Evolutionary conservation across 2,329 filamentous ascomycete genomes (phyloP).

Genomic region (Clarireedia homoeocarpa): DNA sequence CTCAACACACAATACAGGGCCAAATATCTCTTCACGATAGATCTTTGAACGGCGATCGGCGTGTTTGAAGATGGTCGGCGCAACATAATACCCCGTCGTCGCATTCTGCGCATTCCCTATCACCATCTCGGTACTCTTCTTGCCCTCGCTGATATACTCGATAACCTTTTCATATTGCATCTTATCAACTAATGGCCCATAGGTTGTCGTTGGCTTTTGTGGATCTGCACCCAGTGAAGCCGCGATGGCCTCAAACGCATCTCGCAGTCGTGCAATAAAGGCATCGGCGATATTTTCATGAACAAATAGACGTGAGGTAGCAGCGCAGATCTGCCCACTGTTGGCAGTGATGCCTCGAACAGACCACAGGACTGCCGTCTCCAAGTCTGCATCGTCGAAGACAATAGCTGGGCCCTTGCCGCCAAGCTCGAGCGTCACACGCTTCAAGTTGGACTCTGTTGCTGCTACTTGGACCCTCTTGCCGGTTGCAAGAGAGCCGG

Average conservation of each 20-base stretch:
- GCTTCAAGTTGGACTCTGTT: slow-evolving; percentile 33
- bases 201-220: slow-evolving; percentile 30
- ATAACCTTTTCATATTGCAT: slow-evolving; percentile 51
- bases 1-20: not conserved
- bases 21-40: not conserved
- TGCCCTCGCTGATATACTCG: slow-evolving; percentile 42
- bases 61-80: not conserved
- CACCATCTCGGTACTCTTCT: not conserved
- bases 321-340: slow-evolving; percentile 42
- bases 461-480: slow-evolving; percentile 38
- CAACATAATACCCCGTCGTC: not conserved
- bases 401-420: slow-evolving; percentile 48
- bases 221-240: slow-evolving; percentile 33
- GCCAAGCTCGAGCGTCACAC: slow-evolving; percentile 33
- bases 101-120: not conserved
- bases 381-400: slow-evolving; percentile 43
- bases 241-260: slow-evolving; percentile 39
- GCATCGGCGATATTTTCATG: slow-evolving; percentile 48
- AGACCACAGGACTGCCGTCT: slow-evolving; percentile 34
- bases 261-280: slow-evolving; percentile 12
- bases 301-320: slow-evolving; percentile 50
- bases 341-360: slow-evolving; percentile 41
- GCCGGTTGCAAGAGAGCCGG: slow-evolving; percentile 44
- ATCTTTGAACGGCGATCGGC: not conserved
- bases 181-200: slow-evolving; percentile 53